Evolutionary conservation across 148 eudicot genomes (phyloP), one percentile per base, ranked within the genome.

Genomic region (Amaranthus hypochondriacus): DNA sequence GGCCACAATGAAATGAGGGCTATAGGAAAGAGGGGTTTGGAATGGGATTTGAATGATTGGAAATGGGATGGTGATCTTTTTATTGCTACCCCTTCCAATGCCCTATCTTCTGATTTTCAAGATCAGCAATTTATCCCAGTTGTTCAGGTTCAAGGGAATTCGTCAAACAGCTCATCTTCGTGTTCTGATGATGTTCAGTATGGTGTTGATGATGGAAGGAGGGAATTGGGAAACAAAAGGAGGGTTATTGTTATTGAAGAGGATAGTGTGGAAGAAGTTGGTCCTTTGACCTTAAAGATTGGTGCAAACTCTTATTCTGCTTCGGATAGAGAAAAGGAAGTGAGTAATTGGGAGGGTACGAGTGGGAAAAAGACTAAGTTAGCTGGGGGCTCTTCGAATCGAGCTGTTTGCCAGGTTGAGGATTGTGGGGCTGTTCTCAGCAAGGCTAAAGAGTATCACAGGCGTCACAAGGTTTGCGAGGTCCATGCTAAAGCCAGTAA

Each of bases 21-120:
- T 28, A 47, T 75, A 72, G 90, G 87, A 52, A 86, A 86, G 79
- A 86, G 78, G 76, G 84, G 73, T 56, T 7, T 76, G 48, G 91
- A 89, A 61, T 93, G 98, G 98, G 90, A 90, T 86, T 86, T 86
- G 76, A 89, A 89, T 81, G 84, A 89, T 28, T 93, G 98, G 96
- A 89, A 77, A 74, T 93, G 98, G 98, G 98, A 93, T 83, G 90
- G 89, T 1, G 90, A 90, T 76, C 73, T 87, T 9, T 90, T 87
- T 74, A 76, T 84, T 1, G 96, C 96, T 9, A 78, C 85, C 52
- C 88, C 88, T 0, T 76, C 82, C 48, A 81, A 76, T 77, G 42
- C 82, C 44, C 5, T 68, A 48, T 81, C 87, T 12, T 83, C 87
- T 0, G 82, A 85, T 76, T 83, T 1, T 57, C 71, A 55, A 69